Conservation (phyloP, 176 grass and related monocot genomes). For the Musa acuminata region DNA sequence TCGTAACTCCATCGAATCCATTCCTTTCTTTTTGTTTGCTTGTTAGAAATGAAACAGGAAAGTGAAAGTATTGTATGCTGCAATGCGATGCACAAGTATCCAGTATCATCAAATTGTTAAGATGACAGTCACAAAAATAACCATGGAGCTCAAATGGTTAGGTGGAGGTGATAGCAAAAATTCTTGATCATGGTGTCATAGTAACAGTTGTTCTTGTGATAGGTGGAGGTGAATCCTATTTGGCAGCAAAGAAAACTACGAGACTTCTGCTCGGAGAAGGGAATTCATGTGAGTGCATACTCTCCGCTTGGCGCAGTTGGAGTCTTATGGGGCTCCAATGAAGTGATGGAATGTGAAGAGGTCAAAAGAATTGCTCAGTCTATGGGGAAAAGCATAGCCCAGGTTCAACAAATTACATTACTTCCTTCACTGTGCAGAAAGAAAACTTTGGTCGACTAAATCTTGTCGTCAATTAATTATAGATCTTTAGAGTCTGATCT, state of each 20-base stretch:
- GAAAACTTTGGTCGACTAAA: too few species aligned
- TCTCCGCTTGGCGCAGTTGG: slow-evolving; percentile 60
- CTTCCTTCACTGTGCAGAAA: too few species aligned
- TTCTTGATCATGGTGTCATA: background rate
- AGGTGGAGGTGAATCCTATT: slow-evolving; percentile 68
- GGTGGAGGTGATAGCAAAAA: background rate
- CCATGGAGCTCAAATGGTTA: background rate
- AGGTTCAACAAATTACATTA: slow-evolving; percentile 19
- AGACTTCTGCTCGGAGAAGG: slow-evolving; percentile 44
- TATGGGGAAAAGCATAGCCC: slow-evolving; percentile 43
- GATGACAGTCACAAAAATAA: too few species aligned
- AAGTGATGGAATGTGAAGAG: slow-evolving; percentile 38
- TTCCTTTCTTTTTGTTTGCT: too few species aligned
- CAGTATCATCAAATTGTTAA: too few species aligned
- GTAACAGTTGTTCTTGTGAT: background rate
- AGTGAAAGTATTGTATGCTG: too few species aligned
- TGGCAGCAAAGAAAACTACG: slow-evolving; percentile 74
- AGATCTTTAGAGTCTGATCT: too few species aligned
- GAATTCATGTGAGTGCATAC: slow-evolving; percentile 62
- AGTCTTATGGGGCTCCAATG: slow-evolving; percentile 53
- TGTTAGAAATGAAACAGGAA: too few species aligned
- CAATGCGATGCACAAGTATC: too few species aligned
- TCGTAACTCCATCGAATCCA: background rate
- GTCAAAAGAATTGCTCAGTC: slow-evolving; percentile 43
- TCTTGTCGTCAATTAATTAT: too few species aligned